Percentiles rank a stretch among this genome's conserved stretches.
Evolutionary conservation across 1,139 yeast species (phyloP).

Genomic region (Geotrichum citri-aurantii): DNA sequence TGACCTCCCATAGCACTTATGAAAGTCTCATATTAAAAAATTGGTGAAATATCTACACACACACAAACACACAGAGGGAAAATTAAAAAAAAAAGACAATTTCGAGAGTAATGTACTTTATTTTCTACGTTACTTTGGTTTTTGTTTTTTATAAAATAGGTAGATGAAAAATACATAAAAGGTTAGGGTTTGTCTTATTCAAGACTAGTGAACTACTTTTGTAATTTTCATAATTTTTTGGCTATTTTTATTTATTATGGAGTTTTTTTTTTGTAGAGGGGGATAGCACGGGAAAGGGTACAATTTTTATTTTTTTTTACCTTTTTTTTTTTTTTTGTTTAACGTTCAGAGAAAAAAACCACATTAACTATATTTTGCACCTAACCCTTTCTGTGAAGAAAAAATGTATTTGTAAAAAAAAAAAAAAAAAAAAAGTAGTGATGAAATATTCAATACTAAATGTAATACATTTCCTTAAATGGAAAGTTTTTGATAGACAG

Average conservation of each 20-base stretch:
- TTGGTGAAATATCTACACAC: background rate
- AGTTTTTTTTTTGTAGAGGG: too few species aligned
- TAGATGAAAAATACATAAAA: background rate
- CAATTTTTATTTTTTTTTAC: background rate
- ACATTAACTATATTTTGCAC: too few species aligned
- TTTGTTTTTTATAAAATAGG: too few species aligned
- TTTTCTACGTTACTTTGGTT: background rate
- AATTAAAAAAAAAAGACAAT: too few species aligned
- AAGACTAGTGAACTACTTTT: too few species aligned
- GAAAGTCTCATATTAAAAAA: background rate
- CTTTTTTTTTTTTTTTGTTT: background rate
- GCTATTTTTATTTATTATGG: too few species aligned
- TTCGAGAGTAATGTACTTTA: background rate
- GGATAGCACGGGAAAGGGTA: too few species aligned
- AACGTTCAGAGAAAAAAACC: too few species aligned
- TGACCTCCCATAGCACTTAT: background rate
- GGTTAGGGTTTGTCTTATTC: background rate
- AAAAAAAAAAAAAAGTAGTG: background rate
- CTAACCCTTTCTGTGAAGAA: too few species aligned
- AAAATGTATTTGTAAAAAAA: too few species aligned
- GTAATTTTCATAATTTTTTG: too few species aligned
- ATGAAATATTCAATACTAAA: conserved; percentile 3
- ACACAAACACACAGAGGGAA: background rate
- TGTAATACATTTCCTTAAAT: background rate
- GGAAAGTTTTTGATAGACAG: background rate